Evolutionary conservation across 73 alveolate genomes (phyloP).

Genomic region (Tetrahymena malaccensis): DNA sequence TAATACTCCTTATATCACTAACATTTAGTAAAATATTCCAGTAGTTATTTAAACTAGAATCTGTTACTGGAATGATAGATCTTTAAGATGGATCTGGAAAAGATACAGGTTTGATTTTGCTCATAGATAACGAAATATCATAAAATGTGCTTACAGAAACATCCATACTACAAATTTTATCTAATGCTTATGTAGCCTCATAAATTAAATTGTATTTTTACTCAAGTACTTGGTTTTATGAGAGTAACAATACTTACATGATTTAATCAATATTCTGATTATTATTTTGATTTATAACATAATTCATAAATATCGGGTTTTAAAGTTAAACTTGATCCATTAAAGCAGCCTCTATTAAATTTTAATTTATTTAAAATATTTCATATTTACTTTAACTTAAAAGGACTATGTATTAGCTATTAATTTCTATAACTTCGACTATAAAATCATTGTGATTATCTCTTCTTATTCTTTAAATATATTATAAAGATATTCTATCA

Average conservation of each 20-base stretch:
- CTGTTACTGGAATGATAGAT: neutral
- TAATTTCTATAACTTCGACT: neutral
- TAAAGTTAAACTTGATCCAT: neutral
- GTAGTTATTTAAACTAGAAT: neutral
- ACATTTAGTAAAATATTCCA: neutral
- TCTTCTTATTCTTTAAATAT: neutral
- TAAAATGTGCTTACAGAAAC: neutral
- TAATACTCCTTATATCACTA: neutral
- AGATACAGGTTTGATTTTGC: neutral
- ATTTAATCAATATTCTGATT: neutral
- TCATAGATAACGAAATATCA: neutral
- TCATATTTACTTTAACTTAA: neutral
- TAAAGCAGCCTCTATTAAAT: neutral
- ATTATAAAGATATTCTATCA: neutral
- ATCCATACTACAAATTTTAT: neutral
- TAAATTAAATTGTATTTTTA: neutral
- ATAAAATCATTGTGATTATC: neutral
- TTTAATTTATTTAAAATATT: neutral
- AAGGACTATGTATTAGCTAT: neutral
- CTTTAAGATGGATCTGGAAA: neutral
- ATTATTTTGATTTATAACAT: neutral
- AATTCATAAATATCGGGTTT: neutral
- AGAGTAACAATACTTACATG: neutral
- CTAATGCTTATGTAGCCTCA: neutral
- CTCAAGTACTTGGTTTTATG: neutral